Conservation (phyloP, 2,329 filamentous ascomycete genomes). For the Fusarium euwallaceae region DNA sequence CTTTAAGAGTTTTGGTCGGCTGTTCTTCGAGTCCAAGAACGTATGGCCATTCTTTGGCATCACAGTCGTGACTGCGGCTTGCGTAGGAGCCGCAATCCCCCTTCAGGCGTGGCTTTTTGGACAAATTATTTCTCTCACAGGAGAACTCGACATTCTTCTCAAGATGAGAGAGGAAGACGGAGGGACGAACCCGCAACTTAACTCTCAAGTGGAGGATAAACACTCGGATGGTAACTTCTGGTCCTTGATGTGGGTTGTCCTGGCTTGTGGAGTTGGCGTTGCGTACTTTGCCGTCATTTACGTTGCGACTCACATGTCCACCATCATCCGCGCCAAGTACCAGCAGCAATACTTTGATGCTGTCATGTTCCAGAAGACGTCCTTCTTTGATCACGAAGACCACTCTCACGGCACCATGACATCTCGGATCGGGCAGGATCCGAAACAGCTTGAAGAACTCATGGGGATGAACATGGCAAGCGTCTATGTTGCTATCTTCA, state of each 20-base stretch:
- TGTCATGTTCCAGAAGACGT: slow-evolving; percentile 70
- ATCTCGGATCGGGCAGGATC: slow-evolving; percentile 67
- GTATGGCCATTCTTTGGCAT: slow-evolving; percentile 65
- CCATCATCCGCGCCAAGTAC: slow-evolving; percentile 65
- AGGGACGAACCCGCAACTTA: background rate
- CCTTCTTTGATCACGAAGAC: slow-evolving; percentile 72
- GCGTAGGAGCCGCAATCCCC: slow-evolving; percentile 60
- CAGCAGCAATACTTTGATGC: slow-evolving; percentile 72
- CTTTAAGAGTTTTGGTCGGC: slow-evolving; percentile 65
- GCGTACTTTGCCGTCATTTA: slow-evolving; percentile 62
- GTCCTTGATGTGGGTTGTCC: slow-evolving; percentile 74
- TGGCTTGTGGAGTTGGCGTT: slow-evolving; percentile 66
- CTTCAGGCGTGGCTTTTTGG: slow-evolving; percentile 69
- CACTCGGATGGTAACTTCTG: slow-evolving; percentile 67
- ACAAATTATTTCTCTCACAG: slow-evolving; percentile 57
- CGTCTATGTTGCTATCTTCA: slow-evolving; percentile 73
- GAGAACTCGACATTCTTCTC: background rate
- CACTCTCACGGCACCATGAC: slow-evolving; percentile 73
- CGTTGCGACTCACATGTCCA: slow-evolving; percentile 60
- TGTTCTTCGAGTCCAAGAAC: slow-evolving; percentile 68
- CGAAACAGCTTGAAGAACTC: slow-evolving; percentile 72
- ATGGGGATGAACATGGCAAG: slow-evolving; percentile 75
- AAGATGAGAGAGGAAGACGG: background rate
- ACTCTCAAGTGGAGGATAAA: slow-evolving; percentile 51
- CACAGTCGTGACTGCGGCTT: slow-evolving; percentile 61